Percentiles rank a stretch among this genome's conserved stretches.
Conservation (phyloP, 2,329 filamentous ascomycete species). For the Cordyceps tenuipes region DNA sequence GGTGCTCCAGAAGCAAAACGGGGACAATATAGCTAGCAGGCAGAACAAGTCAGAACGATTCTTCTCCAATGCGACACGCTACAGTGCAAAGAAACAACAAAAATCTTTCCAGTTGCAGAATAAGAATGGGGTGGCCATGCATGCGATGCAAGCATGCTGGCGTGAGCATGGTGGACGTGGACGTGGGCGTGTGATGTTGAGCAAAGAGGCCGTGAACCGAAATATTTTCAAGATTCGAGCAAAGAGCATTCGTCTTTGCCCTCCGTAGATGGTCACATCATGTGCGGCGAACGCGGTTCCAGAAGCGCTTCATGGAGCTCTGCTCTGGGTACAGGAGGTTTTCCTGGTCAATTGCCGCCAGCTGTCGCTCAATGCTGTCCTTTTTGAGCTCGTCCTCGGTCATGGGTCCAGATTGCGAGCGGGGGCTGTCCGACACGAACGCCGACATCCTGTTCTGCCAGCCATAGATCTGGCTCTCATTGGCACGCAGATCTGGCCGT, state of each 20-base stretch:
- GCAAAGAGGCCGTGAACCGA: not conserved
- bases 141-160: not conserved
- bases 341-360: slow-evolving; percentile 45
- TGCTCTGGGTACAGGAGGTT: slow-evolving; percentile 32
- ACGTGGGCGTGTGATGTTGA: not conserved
- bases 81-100: slow-evolving; percentile 2
- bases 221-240: not conserved
- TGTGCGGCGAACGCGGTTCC: slow-evolving; percentile 50
- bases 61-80: slow-evolving; percentile 3
- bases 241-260: not conserved
- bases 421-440: slow-evolving; percentile 26
- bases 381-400: slow-evolving; percentile 38
- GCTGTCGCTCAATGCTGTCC: slow-evolving; percentile 45
- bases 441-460: slow-evolving; percentile 42
- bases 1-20: not conserved
- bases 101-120: not conserved
- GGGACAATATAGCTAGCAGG: not conserved
- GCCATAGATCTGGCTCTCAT: slow-evolving; percentile 64
- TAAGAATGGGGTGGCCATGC: not conserved
- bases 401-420: slow-evolving; percentile 22
- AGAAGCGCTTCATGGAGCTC: slow-evolving; percentile 53
- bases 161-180: not conserved
- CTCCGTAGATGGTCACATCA: slow-evolving; percentile 13
- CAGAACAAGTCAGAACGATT: not conserved
- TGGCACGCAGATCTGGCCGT: slow-evolving; percentile 71